Evolutionary conservation across 768 basidiomycete genomes (phyloP), one percentile per base, ranked within the genome.

Genomic region (Clitopilus passeckerianus): DNA sequence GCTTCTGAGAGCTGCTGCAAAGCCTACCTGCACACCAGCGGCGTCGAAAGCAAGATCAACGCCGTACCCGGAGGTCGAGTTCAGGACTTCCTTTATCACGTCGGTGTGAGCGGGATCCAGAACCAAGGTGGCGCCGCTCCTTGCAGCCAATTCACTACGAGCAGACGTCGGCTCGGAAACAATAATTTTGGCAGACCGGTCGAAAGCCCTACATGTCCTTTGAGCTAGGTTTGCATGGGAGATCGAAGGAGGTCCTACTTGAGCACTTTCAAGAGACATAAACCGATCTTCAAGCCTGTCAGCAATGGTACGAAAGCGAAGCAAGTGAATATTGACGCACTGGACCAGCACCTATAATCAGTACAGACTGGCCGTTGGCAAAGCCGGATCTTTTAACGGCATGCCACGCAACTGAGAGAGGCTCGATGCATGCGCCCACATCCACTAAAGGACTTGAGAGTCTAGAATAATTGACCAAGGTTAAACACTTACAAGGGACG

Each of bases 41-140:
- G 79, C 78, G 50, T 83, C 81, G 62, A 80, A 80, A 4, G 72
- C 77, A 50, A 80, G 68, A 59, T 80, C 77, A 9, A 77, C 77
- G 23, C 80, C 43, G 12, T 68, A 69, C 33, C 57, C 62, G 14
- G 70, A 41, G 37, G 37, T 79, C 1, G 69, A 67, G 27, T 68
- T 60, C 20, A 68, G 54, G 6, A 71, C 68, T 0, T 64, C 67
- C 0, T 65, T 59, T 4, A 68, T 64, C 27, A 77, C 58, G 60
- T 75, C 68, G 5, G 57, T 52, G 8, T 63, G 33, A 8, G 61
- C 65, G 2, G 80, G 79, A 54, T 80, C 71, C 62, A 76, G 63
- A 5, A 71, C 70, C 20, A 66, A 65, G 16, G 73, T 72, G 1
- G 80, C 80, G 6, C 75, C 75, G 34, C 77, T 71, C 44, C 72